Evolutionary conservation across 2,329 filamentous ascomycete species (phyloP).

Genomic region (Metarhizium guizhouense): DNA sequence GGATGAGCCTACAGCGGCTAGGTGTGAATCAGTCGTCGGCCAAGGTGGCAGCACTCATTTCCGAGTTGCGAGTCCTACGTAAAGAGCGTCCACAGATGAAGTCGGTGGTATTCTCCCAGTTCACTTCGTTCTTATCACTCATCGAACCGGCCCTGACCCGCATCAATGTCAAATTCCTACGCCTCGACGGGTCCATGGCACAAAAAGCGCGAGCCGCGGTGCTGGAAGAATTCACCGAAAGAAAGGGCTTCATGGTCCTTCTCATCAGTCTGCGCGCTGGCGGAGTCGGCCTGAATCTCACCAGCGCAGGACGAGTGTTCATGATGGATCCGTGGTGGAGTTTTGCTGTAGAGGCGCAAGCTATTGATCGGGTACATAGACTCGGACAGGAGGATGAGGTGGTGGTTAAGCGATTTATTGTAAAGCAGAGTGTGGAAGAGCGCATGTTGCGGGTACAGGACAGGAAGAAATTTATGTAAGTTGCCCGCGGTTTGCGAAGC

Average conservation of each 20-base stretch:
- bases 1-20: constrained; percentile 52
- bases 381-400: constrained; percentile 92
- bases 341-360: constrained; percentile 92
- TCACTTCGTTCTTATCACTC: constrained; percentile 89
- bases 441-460: constrained; percentile 92
- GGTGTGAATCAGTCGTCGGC: constrained; percentile 66
- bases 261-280: constrained; percentile 81
- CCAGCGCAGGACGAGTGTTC: constrained; percentile 79
- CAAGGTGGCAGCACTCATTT: constrained; percentile 75
- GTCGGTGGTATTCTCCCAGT: constrained; percentile 92
- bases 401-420: constrained; percentile 78
- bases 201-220: constrained; percentile 79
- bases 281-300: constrained; percentile 89
- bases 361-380: constrained; percentile 92
- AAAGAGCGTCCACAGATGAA: constrained; percentile 62
- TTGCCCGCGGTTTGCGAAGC: constrained; percentile 16
- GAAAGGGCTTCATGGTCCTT: constrained; percentile 58
- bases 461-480: constrained; percentile 89
- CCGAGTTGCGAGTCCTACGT: constrained; percentile 61
- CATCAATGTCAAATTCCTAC: constrained; percentile 68
- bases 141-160: constrained; percentile 72
- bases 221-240: constrained; percentile 59
- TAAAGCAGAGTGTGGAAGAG: constrained; percentile 85
- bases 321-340: constrained; percentile 99
- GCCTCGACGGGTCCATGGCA: constrained; percentile 82